Base-by-base conservation (phyloP, 2,329 filamentous ascomycete genomes). In the Xylaria sp. region DNA sequence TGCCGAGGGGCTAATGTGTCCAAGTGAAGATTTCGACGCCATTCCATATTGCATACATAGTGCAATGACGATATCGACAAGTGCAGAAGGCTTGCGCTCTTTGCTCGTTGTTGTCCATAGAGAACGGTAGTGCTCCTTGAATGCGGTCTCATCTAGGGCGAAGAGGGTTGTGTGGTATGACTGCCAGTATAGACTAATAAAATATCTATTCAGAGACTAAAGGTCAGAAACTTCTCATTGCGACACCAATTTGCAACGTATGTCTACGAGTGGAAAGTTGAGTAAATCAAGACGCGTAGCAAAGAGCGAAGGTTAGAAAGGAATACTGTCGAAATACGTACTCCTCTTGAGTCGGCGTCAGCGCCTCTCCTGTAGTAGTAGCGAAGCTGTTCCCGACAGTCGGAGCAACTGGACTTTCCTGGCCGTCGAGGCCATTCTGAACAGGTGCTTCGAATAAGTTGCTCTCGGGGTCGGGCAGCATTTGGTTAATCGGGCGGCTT, bases 51-150 rank as follows among this genome's bases (percentile, higher is more conserved):
- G 85, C 77, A 87, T 83, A 70, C 83, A 84, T 9, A 87, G 59
- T 0, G 85, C 85, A 13, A 87, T 73, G 32, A 87, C 75, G 32
- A 87, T 86, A 67, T 87, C 86, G 0, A 85, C 83, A 0, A 87
- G 77, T 0, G 85, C 80, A 2, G 85, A 87, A 1, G 81, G 78
- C 62, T 81, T 81, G 7, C 85, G 78, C 6, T 54, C 58, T 3
- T 64, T 57, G 5, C 71, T 59, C 20, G 65, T 61, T 10, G 57
- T 64, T 6, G 68, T 72, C 82, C 82, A 84, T 9, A 85, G 74
- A 0, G 81, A 82, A 10, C 78, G 72, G 65, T 84, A 84, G 66
- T 85, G 79, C 13, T 78, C 76, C 56, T 77, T 80, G 68, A 86
- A 85, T 50, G 82, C 81, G 1, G 71, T 68, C 65, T 84, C 82